Percentiles rank a stretch among this genome's conserved stretches.
Evolutionary conservation across 2,329 filamentous ascomycete species (phyloP).

Genomic region (Lachnellula occidentalis): DNA sequence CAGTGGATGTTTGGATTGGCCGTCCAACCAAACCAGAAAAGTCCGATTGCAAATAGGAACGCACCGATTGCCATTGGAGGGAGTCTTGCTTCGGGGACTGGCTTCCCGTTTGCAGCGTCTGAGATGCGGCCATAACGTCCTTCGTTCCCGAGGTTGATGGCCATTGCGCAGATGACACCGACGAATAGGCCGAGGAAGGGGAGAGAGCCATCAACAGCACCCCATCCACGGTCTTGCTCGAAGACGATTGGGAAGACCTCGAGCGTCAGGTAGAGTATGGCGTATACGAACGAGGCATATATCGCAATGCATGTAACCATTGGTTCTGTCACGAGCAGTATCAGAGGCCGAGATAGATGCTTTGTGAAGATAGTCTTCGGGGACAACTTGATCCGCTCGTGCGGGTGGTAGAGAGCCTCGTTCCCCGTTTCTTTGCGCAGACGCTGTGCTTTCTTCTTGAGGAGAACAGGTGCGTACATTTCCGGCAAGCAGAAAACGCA

Average conservation of each 20-base stretch:
- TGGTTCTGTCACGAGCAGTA: conserved; percentile 51
- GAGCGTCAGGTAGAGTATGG: conserved; percentile 59
- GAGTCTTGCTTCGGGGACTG: conserved; percentile 41
- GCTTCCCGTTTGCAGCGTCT: conserved; percentile 33
- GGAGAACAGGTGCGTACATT: conserved; percentile 42
- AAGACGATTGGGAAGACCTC: conserved; percentile 60
- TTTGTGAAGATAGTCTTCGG: conserved; percentile 27
- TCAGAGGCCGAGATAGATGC: conserved; percentile 31
- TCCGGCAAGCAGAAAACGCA: conserved; percentile 39
- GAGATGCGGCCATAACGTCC: conserved; percentile 23
- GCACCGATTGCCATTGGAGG: conserved; percentile 41
- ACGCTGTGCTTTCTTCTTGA: conserved; percentile 30
- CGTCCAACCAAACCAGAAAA: conserved; percentile 31
- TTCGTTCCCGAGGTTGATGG: conserved; percentile 40
- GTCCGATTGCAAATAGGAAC: conserved; percentile 25
- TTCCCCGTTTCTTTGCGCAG: conserved; percentile 32
- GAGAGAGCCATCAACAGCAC: conserved; percentile 51
- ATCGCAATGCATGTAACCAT: conserved; percentile 60
- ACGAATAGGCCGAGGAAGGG: conserved; percentile 49
- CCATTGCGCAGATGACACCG: conserved; percentile 42
- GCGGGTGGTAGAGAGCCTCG: conserved; percentile 20
- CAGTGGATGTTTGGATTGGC: conserved; percentile 21
- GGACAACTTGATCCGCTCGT: conserved; percentile 24
- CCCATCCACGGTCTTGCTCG: conserved; percentile 53
- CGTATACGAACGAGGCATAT: conserved; percentile 69